Conservation (phyloP, 2,329 filamentous ascomycete species). For the Monilinia fructigena region DNA sequence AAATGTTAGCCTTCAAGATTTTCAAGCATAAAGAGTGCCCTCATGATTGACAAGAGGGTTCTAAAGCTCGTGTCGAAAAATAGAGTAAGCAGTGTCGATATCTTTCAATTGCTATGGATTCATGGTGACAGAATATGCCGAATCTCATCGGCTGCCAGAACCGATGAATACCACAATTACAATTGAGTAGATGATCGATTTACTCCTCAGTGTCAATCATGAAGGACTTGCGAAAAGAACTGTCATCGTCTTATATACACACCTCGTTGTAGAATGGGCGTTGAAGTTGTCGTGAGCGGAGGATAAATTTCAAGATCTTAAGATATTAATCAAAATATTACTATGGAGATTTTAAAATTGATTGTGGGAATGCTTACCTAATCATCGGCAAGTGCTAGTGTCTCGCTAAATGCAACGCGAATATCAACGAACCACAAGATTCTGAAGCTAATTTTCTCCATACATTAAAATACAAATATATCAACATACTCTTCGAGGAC, state of each 20-base stretch:
- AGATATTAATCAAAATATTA: conserved; percentile 1
- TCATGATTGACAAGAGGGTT: conserved; percentile 58
- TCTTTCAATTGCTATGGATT: conserved; percentile 37
- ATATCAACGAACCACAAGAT: conserved; percentile 20
- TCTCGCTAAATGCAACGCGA: conserved; percentile 20
- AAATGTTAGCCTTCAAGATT: conserved; percentile 62
- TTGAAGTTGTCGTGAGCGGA: conserved; percentile 13
- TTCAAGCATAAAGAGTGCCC: conserved; percentile 69
- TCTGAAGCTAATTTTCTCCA: conserved; percentile 22
- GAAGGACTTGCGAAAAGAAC: conserved; percentile 34
- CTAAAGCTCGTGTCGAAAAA: conserved; percentile 65
- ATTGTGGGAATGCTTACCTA: conserved; percentile 26
- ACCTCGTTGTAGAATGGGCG: conserved; percentile 34
- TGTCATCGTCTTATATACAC: conserved; percentile 34
- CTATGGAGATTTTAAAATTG: conserved; percentile 18
- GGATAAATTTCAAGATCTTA: conserved; percentile 7
- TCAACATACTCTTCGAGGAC: conserved; percentile 39
- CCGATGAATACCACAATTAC: conserved; percentile 15
- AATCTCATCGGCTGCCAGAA: not conserved
- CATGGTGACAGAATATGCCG: not conserved
- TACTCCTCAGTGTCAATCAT: conserved; percentile 46
- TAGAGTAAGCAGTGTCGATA: conserved; percentile 61
- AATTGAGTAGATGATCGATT: conserved; percentile 50
- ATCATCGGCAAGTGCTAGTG: conserved; percentile 7
- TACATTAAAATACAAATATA: conserved; percentile 26